These are phyloP conservation scores for Backusella australiensis DNA, from an alignment of 192 early-diverging fungal species.

Conservation along the genomic window DNA sequence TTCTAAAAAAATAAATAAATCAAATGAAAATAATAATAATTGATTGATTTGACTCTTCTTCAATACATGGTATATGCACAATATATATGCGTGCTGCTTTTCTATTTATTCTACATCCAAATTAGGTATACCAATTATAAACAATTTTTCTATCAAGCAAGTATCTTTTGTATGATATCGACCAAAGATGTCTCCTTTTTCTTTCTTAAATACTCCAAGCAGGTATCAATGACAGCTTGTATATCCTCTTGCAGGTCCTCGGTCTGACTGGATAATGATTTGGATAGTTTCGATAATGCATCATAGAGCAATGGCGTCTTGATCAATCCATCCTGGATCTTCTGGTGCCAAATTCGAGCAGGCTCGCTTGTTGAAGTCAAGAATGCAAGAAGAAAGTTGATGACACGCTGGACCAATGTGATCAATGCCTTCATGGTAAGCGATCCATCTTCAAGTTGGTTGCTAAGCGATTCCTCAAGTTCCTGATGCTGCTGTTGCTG, in stretches of 20 bases:
- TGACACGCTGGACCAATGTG: neutral
- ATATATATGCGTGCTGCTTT: neutral
- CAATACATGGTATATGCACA: neutral
- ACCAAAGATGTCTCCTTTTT: neutral
- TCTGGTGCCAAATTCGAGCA: neutral
- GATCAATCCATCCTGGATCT: neutral
- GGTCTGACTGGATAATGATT: neutral
- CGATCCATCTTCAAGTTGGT: neutral
- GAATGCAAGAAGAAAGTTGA: slow-evolving; percentile 6
- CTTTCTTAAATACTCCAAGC: slow-evolving; percentile 4
- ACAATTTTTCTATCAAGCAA: neutral
- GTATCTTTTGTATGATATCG: slow-evolving; percentile 8
- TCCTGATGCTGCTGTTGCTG: neutral
- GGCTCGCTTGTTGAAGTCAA: neutral
- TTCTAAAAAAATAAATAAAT: too few relatives aligned
- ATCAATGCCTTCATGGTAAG: slow-evolving; percentile 7
- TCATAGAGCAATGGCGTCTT: slow-evolving; percentile 5
- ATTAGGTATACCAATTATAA: neutral
- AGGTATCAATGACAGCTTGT: slow-evolving; percentile 1
- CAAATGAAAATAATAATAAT: too few relatives aligned
- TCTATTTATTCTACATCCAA: neutral
- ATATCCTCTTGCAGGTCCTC: slow-evolving; percentile 18
- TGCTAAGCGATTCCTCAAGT: neutral
- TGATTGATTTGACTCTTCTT: too few relatives aligned
- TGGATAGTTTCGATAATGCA: neutral